Evolutionary conservation across 129 eudicot genomes (phyloP), one percentile per base, ranked within the genome.

Genomic region (Rutidosis leptorrhynchoides): DNA sequence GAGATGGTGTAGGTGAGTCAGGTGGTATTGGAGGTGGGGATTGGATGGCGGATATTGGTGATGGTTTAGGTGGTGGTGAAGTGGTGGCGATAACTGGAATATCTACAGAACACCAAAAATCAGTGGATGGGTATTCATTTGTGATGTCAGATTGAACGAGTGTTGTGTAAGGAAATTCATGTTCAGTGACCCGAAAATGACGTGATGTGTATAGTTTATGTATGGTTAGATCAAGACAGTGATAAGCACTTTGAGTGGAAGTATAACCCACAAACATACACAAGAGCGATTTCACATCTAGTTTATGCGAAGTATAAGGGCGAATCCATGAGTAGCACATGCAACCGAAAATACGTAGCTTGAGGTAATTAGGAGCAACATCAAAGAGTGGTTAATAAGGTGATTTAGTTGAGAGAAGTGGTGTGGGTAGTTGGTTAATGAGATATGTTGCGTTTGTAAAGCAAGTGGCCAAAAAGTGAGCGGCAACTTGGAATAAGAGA

Each of bases 241-340:
- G 17, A 8, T 28, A 59, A 5, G 64, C 43, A 59, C 65, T 32
- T 61, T 27, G 48, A 12, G 66, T 60, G 1, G 65, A n/a, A 2
- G 46, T 17, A n/a, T 60, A 60, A 11, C 65, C 65, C 8, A 60
- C 65, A 61, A 32, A 61, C 1, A 59, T n/a, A 15, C 65, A 59
- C 1, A 48, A 27, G 19, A 14, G 6, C 23, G 35, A 30, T 6
- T 8, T 6, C 5, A 8, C 7, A 30, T 30, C 35, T 4, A 30
- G 37, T 32, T 32, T 32, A 32, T 6, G 6, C 8, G 37, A 32
- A 9, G 37, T 32, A 32, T 32, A 32, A 9, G 37, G 37, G 10
- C 37, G 37, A 5, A 32, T 1, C 10, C 37, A 32, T 32, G 37
- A 9, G 7, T 32, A 32, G 7, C 37, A 32, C 6, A 32, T 1